Base-by-base conservation (phyloP, 441 rosid species). In the Flueggea neowawraea region DNA sequence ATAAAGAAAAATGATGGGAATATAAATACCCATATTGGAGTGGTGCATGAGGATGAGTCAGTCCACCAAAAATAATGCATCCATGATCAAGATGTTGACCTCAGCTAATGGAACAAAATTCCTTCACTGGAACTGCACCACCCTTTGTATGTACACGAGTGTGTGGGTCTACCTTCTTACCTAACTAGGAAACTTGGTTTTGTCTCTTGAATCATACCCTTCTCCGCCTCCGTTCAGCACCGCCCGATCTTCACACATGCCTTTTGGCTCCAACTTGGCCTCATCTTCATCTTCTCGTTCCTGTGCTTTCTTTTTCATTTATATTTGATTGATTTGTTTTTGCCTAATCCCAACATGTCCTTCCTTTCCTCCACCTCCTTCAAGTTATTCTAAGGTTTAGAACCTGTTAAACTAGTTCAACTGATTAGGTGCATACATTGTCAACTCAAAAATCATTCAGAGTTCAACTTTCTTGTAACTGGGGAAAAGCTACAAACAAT, bases 21-120 rank as follows among this genome's bases (percentile, higher is more conserved):
- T 22, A 22, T 22, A 22, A 22, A 22, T 22, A 22, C 28, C 2
- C 28, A 10, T 6, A 47, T 47, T 51, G 54, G 47, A 75, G 67
- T 39, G 69, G 58, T 39, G 41, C 7, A 5, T 5, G 78, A 75
- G 67, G 68, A 54, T 52, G 76, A 67, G 73, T n/a, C 49, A 58
- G 50, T 65, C 82, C 77, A 59, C 63, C 68, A 22, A 43, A 70
- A 82, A 85, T 76, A 78, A 86, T 86, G 84, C 73, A 60, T 62
- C 52, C 75, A 78, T 84, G 87, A 84, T 86, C 80, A 77, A 16
- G 89, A 76, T 81, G 81, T 58, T 70, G 87, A 81, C 87, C 78
- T 64, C 73, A 64, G 64, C 69, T 4, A 54, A 54, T 54, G 14
- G 54, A 79, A 69, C 69, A 76, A 74, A 75, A 69, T 72, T 39